Evolutionary conservation across 768 basidiomycete species (phyloP).

Genomic region (Rhizopogon sp.): DNA sequence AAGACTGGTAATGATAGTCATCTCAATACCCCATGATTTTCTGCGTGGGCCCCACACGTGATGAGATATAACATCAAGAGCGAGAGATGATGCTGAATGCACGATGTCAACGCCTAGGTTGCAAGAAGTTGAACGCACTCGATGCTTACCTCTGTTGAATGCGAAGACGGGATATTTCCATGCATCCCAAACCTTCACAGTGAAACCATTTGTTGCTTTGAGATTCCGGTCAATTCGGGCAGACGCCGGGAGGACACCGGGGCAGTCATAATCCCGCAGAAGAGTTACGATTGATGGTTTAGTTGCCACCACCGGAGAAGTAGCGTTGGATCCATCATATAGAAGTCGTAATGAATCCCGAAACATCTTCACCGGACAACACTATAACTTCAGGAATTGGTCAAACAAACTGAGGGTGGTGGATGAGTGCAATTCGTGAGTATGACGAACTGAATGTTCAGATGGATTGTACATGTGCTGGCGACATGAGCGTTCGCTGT

Average conservation of each 20-base stretch:
- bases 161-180: conserved; percentile 70
- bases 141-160: conserved; percentile 54
- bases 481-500: too few relatives aligned
- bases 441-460: background rate
- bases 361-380: conserved; percentile 14
- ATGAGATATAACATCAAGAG: conserved; percentile 70
- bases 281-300: conserved; percentile 10
- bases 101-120: background rate
- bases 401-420: background rate
- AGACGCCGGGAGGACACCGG: conserved; percentile 68
- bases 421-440: background rate
- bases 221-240: conserved; percentile 66
- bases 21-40: conserved; percentile 91
- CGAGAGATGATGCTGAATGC: conserved; percentile 30
- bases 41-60: conserved; percentile 83
- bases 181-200: conserved; percentile 61
- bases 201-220: conserved; percentile 49
- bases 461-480: background rate
- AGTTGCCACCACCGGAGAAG: conserved; percentile 15
- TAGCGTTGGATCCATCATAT: conserved; percentile 6
- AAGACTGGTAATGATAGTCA: conserved; percentile 84
- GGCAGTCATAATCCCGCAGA: conserved; percentile 53
- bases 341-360: conserved; percentile 19
- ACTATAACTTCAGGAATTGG: background rate
- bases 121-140: too few relatives aligned